Conservation (phyloP, 2,329 filamentous ascomycete species). For the Monosporascus ibericus region DNA sequence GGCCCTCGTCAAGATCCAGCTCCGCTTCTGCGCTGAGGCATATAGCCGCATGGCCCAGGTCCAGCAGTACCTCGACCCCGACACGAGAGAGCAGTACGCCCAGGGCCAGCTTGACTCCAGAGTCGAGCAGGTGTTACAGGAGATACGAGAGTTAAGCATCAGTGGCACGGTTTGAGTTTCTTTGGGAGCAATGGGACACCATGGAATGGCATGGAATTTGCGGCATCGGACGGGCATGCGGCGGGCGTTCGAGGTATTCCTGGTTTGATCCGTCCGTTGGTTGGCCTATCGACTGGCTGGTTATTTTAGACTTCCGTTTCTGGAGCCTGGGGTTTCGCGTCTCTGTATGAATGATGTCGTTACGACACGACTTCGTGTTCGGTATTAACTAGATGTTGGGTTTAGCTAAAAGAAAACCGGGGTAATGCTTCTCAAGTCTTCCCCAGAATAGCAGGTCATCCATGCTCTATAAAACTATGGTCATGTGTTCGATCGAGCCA, state of each 20-base stretch:
- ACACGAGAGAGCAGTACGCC: conserved; percentile 93
- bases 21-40: conserved; percentile 95
- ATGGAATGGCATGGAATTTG: not conserved
- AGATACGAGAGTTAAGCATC: conserved; percentile 96
- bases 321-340: too few species aligned
- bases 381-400: too few species aligned
- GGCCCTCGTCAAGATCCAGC: conserved; percentile 95
- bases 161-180: conserved; percentile 54
- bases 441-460: too few species aligned
- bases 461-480: too few species aligned
- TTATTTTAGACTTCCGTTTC: not conserved
- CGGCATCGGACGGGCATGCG: not conserved
- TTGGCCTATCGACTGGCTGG: not conserved
- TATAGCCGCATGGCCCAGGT: conserved; percentile 98
- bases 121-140: conserved; percentile 92
- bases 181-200: too few species aligned
- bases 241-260: not conserved
- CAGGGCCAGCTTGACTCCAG: conserved; percentile 84
- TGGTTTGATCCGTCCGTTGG: not conserved
- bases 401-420: too few species aligned
- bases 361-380: too few species aligned
- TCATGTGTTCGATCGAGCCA: too few species aligned
- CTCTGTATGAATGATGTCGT: too few species aligned
- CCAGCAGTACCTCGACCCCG: conserved; percentile 93
- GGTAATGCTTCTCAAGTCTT: too few species aligned